Percentiles rank a stretch among this genome's conserved stretches.
Evolutionary conservation across 2,329 filamentous ascomycete genomes (phyloP).

Genomic region (Colletotrichum gloeosporioides): DNA sequence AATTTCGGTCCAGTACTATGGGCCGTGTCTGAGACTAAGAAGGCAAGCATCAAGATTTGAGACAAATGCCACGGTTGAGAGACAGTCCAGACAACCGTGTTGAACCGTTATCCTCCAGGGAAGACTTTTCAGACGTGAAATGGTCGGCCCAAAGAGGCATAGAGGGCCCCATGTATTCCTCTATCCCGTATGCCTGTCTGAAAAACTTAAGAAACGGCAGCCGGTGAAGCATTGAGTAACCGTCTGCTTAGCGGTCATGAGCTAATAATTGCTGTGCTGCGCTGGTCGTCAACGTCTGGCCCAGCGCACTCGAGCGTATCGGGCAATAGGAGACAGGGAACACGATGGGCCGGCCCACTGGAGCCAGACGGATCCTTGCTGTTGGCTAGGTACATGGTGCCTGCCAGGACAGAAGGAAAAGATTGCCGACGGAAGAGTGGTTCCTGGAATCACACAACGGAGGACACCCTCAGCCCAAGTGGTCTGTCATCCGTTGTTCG

Average conservation of each 20-base stretch:
- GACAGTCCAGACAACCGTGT: background rate
- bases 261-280: conserved; percentile 7
- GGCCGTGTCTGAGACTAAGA: background rate
- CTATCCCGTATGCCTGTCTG: background rate
- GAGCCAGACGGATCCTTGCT: conserved; percentile 11
- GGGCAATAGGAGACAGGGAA: background rate
- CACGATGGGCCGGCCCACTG: conserved; percentile 15
- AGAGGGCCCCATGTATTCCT: background rate
- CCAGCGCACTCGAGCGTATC: background rate
- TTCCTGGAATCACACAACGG: conserved; percentile 10
- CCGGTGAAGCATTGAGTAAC: background rate
- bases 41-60: background rate
- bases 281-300: conserved; percentile 2
- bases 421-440: conserved; percentile 17
- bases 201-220: background rate
- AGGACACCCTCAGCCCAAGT: conserved; percentile 1
- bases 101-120: background rate
- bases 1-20: background rate
- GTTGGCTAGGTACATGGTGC: background rate
- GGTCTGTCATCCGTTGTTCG: conserved; percentile 8
- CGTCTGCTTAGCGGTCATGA: background rate
- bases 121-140: background rate
- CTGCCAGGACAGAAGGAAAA: background rate
- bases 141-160: background rate
- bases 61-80: background rate